These are phyloP conservation scores for Mycena citricolor DNA, from an alignment of 1,284 basidiomycete genomes.

Conservation along the genomic window DNA sequence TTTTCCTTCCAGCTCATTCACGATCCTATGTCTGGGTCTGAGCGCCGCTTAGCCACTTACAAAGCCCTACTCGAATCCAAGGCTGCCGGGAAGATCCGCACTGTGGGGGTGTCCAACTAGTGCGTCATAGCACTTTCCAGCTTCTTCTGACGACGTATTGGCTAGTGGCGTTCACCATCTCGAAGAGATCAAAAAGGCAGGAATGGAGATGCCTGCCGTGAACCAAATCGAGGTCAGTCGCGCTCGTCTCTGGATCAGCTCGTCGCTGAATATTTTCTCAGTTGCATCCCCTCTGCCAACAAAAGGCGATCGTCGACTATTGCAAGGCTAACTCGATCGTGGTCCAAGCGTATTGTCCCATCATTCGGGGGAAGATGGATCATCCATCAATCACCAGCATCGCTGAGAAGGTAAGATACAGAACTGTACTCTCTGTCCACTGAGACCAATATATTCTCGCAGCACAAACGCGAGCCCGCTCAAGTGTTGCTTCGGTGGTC, in stretches of 20 bases:
- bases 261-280: constrained; percentile 30
- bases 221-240: constrained; percentile 78
- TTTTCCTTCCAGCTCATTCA: constrained; percentile 55
- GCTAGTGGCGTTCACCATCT: constrained; percentile 73
- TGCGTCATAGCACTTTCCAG: constrained; percentile 34
- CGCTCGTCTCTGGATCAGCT: background rate
- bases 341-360: constrained; percentile 78
- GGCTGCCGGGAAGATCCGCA: constrained; percentile 63
- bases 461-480: constrained; percentile 58
- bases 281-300: constrained; percentile 86
- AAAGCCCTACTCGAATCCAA: constrained; percentile 60
- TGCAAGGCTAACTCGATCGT: constrained; percentile 69
- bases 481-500: constrained; percentile 85
- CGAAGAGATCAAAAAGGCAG: constrained; percentile 67
- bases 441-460: background rate
- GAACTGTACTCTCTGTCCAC: background rate
- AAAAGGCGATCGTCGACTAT: constrained; percentile 75
- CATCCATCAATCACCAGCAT: constrained; percentile 53
- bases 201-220: constrained; percentile 65
- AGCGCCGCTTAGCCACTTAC: constrained; percentile 62
- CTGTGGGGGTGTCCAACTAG: constrained; percentile 82
- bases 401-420: constrained; percentile 50
- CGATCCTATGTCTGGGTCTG: constrained; percentile 59
- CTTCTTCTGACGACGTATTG: constrained; percentile 1
- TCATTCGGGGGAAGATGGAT: constrained; percentile 62